Conservation (phyloP, 2,329 filamentous ascomycete species). For the Endocalyx cinctus region DNA sequence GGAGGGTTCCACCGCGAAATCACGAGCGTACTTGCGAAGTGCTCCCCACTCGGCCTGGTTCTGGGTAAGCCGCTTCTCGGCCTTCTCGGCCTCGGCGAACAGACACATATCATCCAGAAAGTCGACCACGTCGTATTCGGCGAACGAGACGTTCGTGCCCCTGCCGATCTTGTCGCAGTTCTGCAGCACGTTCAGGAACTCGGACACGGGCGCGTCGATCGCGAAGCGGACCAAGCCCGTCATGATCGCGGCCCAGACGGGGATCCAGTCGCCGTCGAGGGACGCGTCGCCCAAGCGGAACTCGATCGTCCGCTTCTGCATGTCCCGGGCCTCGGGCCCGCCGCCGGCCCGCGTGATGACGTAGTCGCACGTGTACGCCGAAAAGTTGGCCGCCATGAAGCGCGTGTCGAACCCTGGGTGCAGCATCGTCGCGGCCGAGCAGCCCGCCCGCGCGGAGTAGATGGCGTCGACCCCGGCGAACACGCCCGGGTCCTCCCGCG, state of each 20-base stretch:
- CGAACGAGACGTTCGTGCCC: too few species aligned
- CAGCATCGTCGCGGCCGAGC: constrained; percentile 5
- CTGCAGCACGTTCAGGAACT: not conserved
- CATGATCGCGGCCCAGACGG: not conserved
- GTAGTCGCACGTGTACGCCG: not conserved
- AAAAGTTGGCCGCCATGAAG: constrained; percentile 3
- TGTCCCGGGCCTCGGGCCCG: too few species aligned
- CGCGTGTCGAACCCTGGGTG: not conserved
- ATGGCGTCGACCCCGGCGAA: constrained; percentile 7
- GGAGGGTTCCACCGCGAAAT: too few species aligned
- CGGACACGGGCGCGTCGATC: not conserved
- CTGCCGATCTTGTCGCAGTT: not conserved
- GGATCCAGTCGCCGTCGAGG: not conserved
- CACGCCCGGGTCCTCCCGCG: constrained; percentile 7
- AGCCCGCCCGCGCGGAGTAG: constrained; percentile 4
- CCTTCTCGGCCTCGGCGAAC: too few species aligned
- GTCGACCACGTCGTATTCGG: not conserved
- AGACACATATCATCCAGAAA: not conserved
- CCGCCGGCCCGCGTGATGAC: rapidly evolving
- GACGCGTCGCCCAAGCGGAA: not conserved
- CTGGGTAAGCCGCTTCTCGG: too few species aligned
- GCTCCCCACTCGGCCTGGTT: too few species aligned
- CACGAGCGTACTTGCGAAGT: too few species aligned
- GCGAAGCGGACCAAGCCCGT: not conserved
- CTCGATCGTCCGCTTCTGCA: not conserved